Conservation (phyloP, 2,329 filamentous ascomycete genomes). For the Exutisphaerella laricina region DNA sequence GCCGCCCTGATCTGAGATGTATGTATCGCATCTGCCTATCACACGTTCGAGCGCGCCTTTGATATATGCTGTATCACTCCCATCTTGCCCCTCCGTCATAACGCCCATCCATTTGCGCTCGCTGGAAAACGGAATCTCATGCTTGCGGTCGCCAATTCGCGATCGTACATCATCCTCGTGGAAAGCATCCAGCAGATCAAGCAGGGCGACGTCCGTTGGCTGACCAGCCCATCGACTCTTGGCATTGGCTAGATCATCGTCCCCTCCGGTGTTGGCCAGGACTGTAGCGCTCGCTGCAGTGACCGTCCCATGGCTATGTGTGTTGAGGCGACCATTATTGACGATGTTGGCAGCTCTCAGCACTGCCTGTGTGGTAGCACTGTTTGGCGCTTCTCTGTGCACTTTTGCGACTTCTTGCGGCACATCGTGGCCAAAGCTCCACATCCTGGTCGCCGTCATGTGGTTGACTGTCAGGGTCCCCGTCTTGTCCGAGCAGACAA, state of each 20-base stretch:
- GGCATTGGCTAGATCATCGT: slow-evolving; percentile 51
- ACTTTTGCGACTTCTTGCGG: slow-evolving; percentile 53
- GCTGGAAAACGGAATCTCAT: slow-evolving; percentile 92
- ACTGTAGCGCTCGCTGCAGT: slow-evolving; percentile 69
- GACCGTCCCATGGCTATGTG: slow-evolving; percentile 48
- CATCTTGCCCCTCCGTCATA: slow-evolving; percentile 58
- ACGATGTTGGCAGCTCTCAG: slow-evolving; percentile 92
- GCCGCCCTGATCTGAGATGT: slow-evolving; percentile 76
- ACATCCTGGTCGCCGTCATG: slow-evolving; percentile 96
- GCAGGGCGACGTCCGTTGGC: slow-evolving; percentile 93
- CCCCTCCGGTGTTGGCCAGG: slow-evolving; percentile 73
- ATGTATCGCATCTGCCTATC: slow-evolving; percentile 81
- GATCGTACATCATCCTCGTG: slow-evolving; percentile 88
- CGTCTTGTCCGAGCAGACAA: slow-evolving; percentile 99
- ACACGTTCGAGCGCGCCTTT: slow-evolving; percentile 91
- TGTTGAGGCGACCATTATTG: slow-evolving; percentile 82
- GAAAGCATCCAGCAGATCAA: slow-evolving; percentile 86
- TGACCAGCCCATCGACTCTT: slow-evolving; percentile 94
- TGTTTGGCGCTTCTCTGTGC: slow-evolving; percentile 51
- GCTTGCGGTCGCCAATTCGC: slow-evolving; percentile 71
- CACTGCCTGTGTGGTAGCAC: slow-evolving; percentile 71
- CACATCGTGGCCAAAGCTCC: slow-evolving; percentile 70
- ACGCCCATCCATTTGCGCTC: slow-evolving; percentile 99
- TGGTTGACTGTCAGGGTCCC: slow-evolving; percentile 95
- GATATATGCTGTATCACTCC: slow-evolving; percentile 82